A percentile compares a stretch with the other conserved stretches of the same genome.
These are phyloP conservation scores for Platanthera guangdongensis DNA, from an alignment of 106 monocot species.

Conservation along the genomic window DNA sequence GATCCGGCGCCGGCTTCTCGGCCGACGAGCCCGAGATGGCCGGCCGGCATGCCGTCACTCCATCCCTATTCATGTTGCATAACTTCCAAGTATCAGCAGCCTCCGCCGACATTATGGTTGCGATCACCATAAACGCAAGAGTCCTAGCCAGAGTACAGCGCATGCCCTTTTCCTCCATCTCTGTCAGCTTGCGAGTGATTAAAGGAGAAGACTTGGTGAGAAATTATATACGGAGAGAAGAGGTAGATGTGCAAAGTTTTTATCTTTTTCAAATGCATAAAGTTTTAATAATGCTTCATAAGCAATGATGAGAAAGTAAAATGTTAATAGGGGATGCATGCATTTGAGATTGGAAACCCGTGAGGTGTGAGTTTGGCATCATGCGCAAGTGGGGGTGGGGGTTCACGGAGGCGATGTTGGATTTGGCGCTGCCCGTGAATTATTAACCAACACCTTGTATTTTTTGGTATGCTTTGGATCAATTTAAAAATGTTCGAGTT, in stretches of 20 bases:
- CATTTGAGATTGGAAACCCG: background rate
- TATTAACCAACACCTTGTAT: background rate
- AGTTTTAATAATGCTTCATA: background rate
- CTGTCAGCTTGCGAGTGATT: background rate
- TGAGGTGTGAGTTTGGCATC: background rate
- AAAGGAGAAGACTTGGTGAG: too few species aligned
- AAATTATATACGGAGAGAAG: background rate
- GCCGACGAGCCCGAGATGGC: constrained; percentile 16
- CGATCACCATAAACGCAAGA: background rate
- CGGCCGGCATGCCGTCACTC: constrained; percentile 41
- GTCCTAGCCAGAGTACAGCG: background rate
- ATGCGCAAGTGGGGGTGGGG: background rate
- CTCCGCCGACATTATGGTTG: background rate
- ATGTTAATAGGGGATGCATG: background rate
- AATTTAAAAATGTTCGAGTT: too few species aligned
- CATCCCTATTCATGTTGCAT: constrained; percentile 42
- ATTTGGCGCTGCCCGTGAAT: background rate
- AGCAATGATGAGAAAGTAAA: background rate
- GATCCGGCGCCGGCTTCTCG: constrained; percentile 20
- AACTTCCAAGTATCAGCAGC: constrained; percentile 14
- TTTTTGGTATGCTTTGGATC: background rate
- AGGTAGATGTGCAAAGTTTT: background rate
- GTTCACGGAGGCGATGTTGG: constrained; percentile 1
- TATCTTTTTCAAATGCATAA: too few species aligned
- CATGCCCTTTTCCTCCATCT: background rate